phyloP scores from a whole-genome alignment of 73 alveolate species.

The Paramecium primaurelia region DNA sequence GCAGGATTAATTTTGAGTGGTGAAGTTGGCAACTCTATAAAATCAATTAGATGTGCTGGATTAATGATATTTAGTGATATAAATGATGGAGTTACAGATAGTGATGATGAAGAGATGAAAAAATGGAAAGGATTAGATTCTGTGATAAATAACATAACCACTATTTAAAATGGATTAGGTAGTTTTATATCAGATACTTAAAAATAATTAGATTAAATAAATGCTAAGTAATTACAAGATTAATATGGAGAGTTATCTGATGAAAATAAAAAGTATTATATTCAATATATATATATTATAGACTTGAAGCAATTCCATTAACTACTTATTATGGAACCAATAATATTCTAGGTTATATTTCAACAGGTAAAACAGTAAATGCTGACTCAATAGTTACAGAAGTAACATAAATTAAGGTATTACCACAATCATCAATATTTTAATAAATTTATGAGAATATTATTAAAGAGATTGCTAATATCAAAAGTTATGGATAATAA shows the following conservation, averaged over 20 bases:
- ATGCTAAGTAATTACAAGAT: background rate
- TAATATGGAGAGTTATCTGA: background rate
- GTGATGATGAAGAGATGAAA: background rate
- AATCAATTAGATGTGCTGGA: background rate
- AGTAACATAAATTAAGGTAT: background rate
- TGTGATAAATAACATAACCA: background rate
- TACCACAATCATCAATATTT: background rate
- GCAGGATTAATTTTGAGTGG: background rate
- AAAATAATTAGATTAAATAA: background rate
- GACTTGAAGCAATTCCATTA: background rate
- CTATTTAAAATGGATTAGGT: background rate
- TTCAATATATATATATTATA: background rate
- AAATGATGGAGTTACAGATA: background rate
- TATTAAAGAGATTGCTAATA: background rate
- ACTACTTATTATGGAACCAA: background rate
- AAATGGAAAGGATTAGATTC: slow-evolving; percentile 15
- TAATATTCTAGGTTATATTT: background rate
- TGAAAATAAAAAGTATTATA: background rate
- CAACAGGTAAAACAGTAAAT: background rate
- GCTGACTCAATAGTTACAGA: background rate
- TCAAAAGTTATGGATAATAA: background rate
- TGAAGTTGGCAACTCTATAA: background rate
- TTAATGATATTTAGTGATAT: background rate
- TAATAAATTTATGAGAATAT: background rate
- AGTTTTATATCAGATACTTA: background rate